A percentile compares a stretch with the other conserved stretches of the same genome.
Evolutionary conservation across 176 grass and related monocot genomes (phyloP).

Genomic region (Musa troglodytarum): DNA sequence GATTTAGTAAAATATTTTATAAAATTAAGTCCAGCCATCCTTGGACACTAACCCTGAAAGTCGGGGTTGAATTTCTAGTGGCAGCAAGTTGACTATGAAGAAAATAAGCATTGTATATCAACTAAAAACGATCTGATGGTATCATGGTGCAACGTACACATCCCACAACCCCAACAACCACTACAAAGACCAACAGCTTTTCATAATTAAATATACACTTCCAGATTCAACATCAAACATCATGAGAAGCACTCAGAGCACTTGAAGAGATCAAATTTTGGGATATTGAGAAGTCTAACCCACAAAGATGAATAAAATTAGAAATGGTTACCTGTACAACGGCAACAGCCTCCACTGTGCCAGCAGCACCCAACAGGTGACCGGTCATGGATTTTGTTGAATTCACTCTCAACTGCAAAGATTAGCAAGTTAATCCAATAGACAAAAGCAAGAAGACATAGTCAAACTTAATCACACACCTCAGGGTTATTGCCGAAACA

Average conservation of each 20-base stretch:
- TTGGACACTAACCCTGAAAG: too few relatives aligned
- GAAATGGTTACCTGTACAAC: slow-evolving; percentile 56
- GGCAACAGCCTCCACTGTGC: slow-evolving; percentile 94
- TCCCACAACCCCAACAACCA: too few relatives aligned
- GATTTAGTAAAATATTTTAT: too few relatives aligned
- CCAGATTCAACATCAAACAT: not conserved
- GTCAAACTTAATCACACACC: slow-evolving; percentile 37
- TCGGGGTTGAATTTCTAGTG: too few relatives aligned
- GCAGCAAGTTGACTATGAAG: too few relatives aligned
- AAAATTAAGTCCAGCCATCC: too few relatives aligned
- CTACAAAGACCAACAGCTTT: not conserved
- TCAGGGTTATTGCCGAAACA: slow-evolving; percentile 84
- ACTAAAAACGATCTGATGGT: too few relatives aligned
- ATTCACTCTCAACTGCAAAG: slow-evolving; percentile 73
- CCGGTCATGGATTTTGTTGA: slow-evolving; percentile 99
- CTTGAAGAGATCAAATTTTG: not conserved
- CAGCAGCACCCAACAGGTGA: slow-evolving; percentile 89
- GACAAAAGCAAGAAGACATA: not conserved
- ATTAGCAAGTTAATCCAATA: slow-evolving; percentile 1
- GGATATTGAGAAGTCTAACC: slow-evolving; percentile 3
- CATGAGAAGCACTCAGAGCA: not conserved
- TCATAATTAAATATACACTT: not conserved
- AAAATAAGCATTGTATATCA: too few relatives aligned
- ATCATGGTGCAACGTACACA: too few relatives aligned
- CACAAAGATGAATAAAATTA: not conserved